A percentile compares a stretch with the other conserved stretches of the same genome.
Conservation (phyloP, 257 asterid species). For the Solanum sitiens region DNA sequence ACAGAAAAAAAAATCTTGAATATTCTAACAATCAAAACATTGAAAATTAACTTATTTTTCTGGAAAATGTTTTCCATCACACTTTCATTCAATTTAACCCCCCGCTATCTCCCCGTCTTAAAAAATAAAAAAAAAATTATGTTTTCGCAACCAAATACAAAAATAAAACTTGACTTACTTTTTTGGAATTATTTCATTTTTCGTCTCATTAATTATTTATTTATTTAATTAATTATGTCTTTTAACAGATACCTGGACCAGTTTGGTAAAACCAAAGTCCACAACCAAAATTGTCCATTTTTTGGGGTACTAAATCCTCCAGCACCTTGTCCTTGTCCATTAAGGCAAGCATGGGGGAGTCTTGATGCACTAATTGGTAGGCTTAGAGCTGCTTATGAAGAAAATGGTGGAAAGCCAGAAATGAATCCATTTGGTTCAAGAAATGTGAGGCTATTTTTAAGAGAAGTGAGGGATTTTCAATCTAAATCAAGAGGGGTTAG, state of each 20-base stretch:
- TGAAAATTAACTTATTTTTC: neutral
- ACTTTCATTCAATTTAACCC: neutral
- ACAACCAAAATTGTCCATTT: conserved; percentile 23
- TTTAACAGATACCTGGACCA: conserved; percentile 14
- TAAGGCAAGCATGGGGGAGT: conserved; percentile 39
- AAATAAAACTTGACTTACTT: neutral
- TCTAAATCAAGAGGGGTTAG: conserved; percentile 35
- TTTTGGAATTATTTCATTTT: too few relatives aligned
- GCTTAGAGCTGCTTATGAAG: conserved; percentile 35
- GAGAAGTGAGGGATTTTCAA: conserved; percentile 34
- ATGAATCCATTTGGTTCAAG: conserved; percentile 28
- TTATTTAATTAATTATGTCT: neutral
- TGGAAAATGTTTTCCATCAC: neutral
- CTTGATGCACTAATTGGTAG: conserved; percentile 31
- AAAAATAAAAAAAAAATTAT: too few relatives aligned
- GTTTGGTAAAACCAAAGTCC: conserved; percentile 30
- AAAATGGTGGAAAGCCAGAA: conserved; percentile 27
- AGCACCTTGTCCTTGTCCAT: conserved; percentile 25
- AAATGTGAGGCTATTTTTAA: conserved; percentile 21
- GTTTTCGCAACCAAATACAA: neutral
- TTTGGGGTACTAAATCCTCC: conserved; percentile 25
- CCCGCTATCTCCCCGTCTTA: too few relatives aligned
- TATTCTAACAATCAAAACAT: neutral
- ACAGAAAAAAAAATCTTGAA: neutral
- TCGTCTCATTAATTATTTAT: neutral